These are phyloP conservation scores for Bipolaris oryzae DNA, from an alignment of 2,329 filamentous ascomycete genomes.

Conservation along the genomic window DNA sequence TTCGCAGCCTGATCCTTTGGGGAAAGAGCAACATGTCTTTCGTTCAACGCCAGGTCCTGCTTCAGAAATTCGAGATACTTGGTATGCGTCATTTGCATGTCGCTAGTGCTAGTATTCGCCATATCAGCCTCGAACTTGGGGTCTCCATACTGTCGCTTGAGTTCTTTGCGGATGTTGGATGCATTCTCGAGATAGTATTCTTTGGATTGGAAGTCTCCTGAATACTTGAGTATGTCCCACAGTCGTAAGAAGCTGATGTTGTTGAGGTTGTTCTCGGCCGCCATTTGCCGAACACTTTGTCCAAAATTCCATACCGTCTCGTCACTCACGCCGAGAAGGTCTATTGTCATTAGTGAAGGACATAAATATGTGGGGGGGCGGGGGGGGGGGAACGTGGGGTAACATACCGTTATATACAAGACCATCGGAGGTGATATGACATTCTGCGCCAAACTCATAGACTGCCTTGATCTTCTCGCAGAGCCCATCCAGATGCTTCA, in stretches of 20 bases:
- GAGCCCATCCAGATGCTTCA: conserved; percentile 51
- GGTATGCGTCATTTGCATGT: conserved; percentile 37
- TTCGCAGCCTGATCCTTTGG: conserved; percentile 27
- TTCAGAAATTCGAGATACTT: conserved; percentile 38
- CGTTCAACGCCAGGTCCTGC: conserved; percentile 28
- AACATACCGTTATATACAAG: conserved; percentile 49
- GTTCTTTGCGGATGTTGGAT: conserved; percentile 31
- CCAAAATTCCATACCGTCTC: conserved; percentile 52
- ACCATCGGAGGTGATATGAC: conserved; percentile 54
- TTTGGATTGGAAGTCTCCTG: conserved; percentile 24
- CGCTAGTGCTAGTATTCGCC: conserved; percentile 32
- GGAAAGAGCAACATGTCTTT: conserved; percentile 22
- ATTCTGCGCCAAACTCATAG: conserved; percentile 50
- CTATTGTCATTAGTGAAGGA: conserved; percentile 21
- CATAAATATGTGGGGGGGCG: neutral
- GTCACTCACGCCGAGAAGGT: conserved; percentile 52
- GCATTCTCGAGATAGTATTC: conserved; percentile 34
- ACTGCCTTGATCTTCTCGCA: conserved; percentile 50
- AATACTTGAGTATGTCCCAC: conserved; percentile 26
- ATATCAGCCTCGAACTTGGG: conserved; percentile 39
- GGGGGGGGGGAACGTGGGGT: no score
- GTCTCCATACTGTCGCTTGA: conserved; percentile 32
- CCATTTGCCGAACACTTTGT: conserved; percentile 22
- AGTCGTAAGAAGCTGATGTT: conserved; percentile 28
- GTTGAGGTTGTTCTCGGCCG: conserved; percentile 23